phyloP scores from a whole-genome alignment of 1,139 yeast genomes.

The Taphrina populina region DNA sequence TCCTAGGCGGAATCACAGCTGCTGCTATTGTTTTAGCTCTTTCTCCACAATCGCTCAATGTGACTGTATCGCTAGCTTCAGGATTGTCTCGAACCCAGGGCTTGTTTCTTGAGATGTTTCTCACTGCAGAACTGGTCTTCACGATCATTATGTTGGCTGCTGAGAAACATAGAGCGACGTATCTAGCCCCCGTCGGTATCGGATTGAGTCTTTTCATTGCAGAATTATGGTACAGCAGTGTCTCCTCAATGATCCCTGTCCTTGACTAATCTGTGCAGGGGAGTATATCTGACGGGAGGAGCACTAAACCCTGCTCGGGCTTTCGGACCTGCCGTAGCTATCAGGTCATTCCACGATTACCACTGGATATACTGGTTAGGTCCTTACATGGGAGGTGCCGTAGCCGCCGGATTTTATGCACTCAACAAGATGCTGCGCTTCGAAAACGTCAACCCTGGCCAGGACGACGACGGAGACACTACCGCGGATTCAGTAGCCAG shows the following conservation, averaged over 20 bases:
- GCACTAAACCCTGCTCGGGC: constrained; percentile 91
- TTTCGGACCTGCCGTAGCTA: constrained; percentile 79
- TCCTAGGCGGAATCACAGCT: constrained; percentile 87
- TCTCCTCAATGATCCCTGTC: not conserved
- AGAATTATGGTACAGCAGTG: constrained; percentile 52
- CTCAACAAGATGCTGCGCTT: constrained; percentile 21
- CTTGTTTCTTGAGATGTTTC: constrained; percentile 78
- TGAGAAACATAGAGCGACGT: constrained; percentile 74
- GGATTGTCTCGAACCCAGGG: constrained; percentile 74
- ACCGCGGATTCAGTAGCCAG: constrained; percentile 13
- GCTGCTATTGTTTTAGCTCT: constrained; percentile 86
- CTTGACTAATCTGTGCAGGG: constrained; percentile 45
- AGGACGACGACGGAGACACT: constrained; percentile 43
- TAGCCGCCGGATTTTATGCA: constrained; percentile 28
- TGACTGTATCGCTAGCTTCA: constrained; percentile 71
- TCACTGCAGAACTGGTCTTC: constrained; percentile 67
- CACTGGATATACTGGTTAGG: constrained; percentile 89
- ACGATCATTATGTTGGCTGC: constrained; percentile 83
- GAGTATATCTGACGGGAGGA: constrained; percentile 86
- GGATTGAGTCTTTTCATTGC: constrained; percentile 80
- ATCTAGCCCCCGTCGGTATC: constrained; percentile 78
- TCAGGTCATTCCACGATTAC: constrained; percentile 68
- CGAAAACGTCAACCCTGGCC: constrained; percentile 34
- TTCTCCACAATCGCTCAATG: constrained; percentile 78
- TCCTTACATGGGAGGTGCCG: constrained; percentile 36